Base-by-base conservation (phyloP, 2,329 filamentous ascomycete genomes). In the Blastomyces emzantsi region DNA sequence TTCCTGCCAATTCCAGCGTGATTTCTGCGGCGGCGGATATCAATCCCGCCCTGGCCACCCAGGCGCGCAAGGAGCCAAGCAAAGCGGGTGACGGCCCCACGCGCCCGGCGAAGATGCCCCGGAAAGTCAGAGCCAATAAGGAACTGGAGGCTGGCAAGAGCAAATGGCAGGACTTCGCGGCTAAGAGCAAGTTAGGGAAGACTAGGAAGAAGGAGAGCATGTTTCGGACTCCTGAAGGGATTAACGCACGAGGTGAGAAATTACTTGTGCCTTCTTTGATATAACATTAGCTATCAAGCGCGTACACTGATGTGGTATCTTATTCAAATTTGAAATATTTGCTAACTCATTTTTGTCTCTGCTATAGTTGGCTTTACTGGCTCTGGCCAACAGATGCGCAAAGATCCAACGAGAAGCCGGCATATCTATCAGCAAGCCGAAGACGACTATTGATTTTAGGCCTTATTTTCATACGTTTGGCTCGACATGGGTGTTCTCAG, bases 331-430 rank as follows among this genome's bases (percentile, higher is more conserved):
- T 28, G n/a, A 41, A 17, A 13, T 25, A 58, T 43, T 22, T 43
- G 22, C 36, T 30, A 55, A 47, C 64, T 65, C 73, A 75, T 67
- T 75, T 65, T 15, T 75, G 67, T 75, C 65, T 19, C 59, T 54
- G 56, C 25, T 65, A 7, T 68, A 97, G 94, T 99, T 72, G 94
- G 94, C 43, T 97, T 99, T 73, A 96, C 91, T 9, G 94, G 94
- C 66, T 97, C 92, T 62, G 94, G 94, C 65, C 91, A 96, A 77
- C 84, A 89, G 68, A 97, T 97, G 94, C 90, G 92, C 70, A 97
- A 96, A 77, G 94, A 97, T 73, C 85, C 86, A 58, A 86, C 87
- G 66, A 84, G 92, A 72, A 88, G 85, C 74, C 88, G 91, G 71
- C 91, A 96, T 73, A 87, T 94, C 68, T 95, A 96, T 76, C 86